phyloP scores from a whole-genome alignment of 768 basidiomycete species.

The Tulasnella sp. region DNA sequence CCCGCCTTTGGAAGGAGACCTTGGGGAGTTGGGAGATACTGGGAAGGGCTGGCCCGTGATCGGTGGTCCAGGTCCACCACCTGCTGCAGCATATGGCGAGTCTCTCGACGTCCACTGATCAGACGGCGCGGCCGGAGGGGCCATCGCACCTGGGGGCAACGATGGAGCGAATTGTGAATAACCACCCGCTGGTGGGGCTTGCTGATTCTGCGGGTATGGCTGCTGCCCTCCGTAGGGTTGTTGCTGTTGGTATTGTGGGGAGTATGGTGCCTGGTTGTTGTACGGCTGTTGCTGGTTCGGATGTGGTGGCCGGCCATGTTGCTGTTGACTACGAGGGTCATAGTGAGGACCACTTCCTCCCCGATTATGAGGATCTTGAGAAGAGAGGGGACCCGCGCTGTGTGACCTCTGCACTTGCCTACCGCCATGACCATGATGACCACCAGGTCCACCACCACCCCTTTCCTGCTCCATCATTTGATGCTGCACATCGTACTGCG shows the following conservation, averaged over 20 bases:
- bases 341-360: background rate
- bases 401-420: background rate
- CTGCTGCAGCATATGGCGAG: slow-evolving; percentile 8
- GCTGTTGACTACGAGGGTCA: slow-evolving; percentile 21
- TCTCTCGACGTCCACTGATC: slow-evolving; percentile 15
- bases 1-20: background rate
- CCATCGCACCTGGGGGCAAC: slow-evolving; percentile 5
- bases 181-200: background rate
- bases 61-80: background rate
- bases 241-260: background rate
- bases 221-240: background rate
- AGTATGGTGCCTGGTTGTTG: background rate
- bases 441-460: slow-evolving; percentile 23
- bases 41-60: slow-evolving; percentile 1
- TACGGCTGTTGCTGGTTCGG: background rate
- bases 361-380: background rate
- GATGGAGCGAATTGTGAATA: slow-evolving; percentile 2
- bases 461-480: slow-evolving; percentile 89
- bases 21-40: background rate
- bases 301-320: background rate
- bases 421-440: background rate
- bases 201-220: background rate
- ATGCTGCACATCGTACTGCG: slow-evolving; percentile 91
- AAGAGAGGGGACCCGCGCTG: background rate
- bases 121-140: background rate